Evolutionary conservation across 805 yeast genomes (phyloP).

Genomic region (Candida ficus): DNA sequence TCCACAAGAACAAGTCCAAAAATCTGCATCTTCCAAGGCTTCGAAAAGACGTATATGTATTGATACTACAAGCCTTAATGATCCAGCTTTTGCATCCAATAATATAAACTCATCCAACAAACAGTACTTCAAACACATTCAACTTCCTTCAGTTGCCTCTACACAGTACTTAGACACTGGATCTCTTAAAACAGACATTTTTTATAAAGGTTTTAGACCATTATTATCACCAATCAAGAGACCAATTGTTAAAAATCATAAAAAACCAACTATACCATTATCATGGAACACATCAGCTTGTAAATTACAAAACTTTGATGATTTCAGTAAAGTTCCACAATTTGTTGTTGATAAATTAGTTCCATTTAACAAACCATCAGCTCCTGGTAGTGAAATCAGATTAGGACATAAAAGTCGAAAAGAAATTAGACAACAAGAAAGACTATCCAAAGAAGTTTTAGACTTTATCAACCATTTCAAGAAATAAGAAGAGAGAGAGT

Average conservation of each 20-base stretch:
- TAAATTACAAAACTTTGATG: conserved; percentile 21
- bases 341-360: conserved; percentile 22
- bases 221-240: conserved; percentile 21
- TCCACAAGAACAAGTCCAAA: background rate
- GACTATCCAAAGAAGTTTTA: conserved; percentile 16
- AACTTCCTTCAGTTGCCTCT: conserved; percentile 21
- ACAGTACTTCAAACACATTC: conserved; percentile 5
- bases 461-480: conserved; percentile 21
- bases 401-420: conserved; percentile 19
- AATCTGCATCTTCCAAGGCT: background rate
- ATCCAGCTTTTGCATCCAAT: conserved; percentile 3
- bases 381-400: conserved; percentile 24
- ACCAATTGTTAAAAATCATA: conserved; percentile 14
- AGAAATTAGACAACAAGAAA: conserved; percentile 20
- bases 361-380: conserved; percentile 19
- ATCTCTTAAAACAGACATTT: conserved; percentile 18
- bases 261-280: conserved; percentile 19
- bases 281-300: conserved; percentile 25
- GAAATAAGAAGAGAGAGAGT: too few relatives aligned
- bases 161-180: conserved; percentile 21
- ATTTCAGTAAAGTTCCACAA: conserved; percentile 22
- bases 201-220: conserved; percentile 24
- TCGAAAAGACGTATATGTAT: conserved; percentile 6
- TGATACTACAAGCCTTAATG: conserved; percentile 1
- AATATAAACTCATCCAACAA: conserved; percentile 1